phyloP scores from a whole-genome alignment of 306 rosid genomes.

The Canavalia ensiformis region DNA sequence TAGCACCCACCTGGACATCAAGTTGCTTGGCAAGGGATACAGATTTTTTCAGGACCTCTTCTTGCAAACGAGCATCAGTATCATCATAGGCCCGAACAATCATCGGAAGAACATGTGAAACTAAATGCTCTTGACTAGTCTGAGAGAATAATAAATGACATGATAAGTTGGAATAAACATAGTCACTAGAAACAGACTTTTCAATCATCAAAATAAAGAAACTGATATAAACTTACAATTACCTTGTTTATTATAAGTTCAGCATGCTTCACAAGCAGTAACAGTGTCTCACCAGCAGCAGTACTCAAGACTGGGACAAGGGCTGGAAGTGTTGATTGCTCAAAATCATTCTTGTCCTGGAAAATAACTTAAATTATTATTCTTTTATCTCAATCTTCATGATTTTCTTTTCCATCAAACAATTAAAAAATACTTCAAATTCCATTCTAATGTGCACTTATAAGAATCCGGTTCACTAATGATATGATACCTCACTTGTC shows the following conservation, averaged over 20 bases:
- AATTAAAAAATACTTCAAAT: not conserved
- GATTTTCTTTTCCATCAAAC: conserved; percentile 9
- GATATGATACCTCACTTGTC: not conserved
- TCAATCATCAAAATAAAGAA: conserved; percentile 33
- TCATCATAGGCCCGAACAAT: conserved; percentile 94
- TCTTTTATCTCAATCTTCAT: not conserved
- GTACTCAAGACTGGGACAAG: conserved; percentile 92
- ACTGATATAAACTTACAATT: conserved; percentile 40
- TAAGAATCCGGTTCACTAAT: not conserved
- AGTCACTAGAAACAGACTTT: conserved; percentile 19
- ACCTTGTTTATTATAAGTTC: conserved; percentile 94
- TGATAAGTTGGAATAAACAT: conserved; percentile 37
- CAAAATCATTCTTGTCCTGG: conserved; percentile 95
- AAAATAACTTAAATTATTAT: conserved; percentile 36
- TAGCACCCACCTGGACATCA: conserved; percentile 79
- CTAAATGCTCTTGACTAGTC: conserved; percentile 86
- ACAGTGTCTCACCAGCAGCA: conserved; percentile 86
- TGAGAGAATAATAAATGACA: conserved; percentile 51
- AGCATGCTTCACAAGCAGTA: conserved; percentile 91
- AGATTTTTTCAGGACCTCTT: conserved; percentile 93
- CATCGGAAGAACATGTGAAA: conserved; percentile 92
- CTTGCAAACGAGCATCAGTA: conserved; percentile 93
- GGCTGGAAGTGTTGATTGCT: conserved; percentile 91
- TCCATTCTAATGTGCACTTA: conserved; percentile 23
- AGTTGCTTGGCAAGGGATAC: conserved; percentile 79